These are phyloP conservation scores for Diversispora epigaea DNA, from an alignment of 192 early-diverging fungal species.

Conservation along the genomic window DNA sequence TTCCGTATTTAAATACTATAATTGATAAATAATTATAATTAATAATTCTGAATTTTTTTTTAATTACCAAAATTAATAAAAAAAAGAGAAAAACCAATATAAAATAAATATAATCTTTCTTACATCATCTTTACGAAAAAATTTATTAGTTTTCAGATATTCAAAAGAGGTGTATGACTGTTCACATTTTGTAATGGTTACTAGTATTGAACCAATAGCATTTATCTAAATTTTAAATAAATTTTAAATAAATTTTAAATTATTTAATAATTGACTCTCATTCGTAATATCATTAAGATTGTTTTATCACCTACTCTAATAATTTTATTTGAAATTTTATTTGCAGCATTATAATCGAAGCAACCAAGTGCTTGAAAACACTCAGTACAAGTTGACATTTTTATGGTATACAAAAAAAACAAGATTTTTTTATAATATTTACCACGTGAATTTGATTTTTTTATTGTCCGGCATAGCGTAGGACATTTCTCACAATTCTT, in stretches of 20 bases:
- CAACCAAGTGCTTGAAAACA: conserved; percentile 32
- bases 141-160: conserved; percentile 20
- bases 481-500: too few relatives aligned
- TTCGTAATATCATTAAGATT: background rate
- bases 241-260: background rate
- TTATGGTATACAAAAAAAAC: too few relatives aligned
- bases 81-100: too few relatives aligned
- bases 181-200: conserved; percentile 7
- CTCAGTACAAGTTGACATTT: too few relatives aligned
- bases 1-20: background rate
- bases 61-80: too few relatives aligned
- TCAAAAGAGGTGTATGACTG: conserved; percentile 25
- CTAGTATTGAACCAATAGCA: background rate
- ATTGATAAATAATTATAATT: too few relatives aligned
- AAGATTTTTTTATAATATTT: too few relatives aligned
- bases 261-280: too few relatives aligned
- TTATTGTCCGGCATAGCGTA: too few relatives aligned
- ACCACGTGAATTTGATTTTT: too few relatives aligned
- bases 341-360: conserved; percentile 33
- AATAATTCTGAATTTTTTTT: too few relatives aligned
- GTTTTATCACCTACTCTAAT: conserved; percentile 10
- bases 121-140: conserved; percentile 26
- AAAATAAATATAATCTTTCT: background rate
- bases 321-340: conserved; percentile 14
- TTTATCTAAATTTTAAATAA: background rate